These are phyloP conservation scores for Ganoderma leucocontextum DNA, from an alignment of 1,284 basidiomycete genomes.

Conservation along the genomic window DNA sequence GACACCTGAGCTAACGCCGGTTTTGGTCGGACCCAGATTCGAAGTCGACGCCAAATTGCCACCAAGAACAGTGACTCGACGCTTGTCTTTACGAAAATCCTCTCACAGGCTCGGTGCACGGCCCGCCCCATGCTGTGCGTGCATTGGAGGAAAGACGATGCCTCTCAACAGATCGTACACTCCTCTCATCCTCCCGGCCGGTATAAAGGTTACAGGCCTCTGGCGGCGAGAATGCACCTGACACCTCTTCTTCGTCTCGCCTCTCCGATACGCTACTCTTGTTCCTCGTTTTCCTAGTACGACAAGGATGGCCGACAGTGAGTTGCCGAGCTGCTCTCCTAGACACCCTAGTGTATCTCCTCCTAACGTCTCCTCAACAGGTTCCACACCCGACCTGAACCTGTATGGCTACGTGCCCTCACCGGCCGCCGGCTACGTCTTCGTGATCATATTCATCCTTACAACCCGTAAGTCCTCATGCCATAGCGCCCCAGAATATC, in stretches of 20 bases:
- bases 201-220: background rate
- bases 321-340: background rate
- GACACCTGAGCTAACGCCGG: background rate
- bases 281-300: background rate
- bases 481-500: no score
- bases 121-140: background rate
- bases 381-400: background rate
- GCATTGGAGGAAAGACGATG: background rate
- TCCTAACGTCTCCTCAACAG: background rate
- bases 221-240: background rate
- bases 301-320: conserved; percentile 1
- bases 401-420: conserved; percentile 36
- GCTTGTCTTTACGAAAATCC: background rate
- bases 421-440: conserved; percentile 30
- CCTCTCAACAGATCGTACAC: background rate
- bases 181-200: background rate
- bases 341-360: background rate
- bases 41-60: background rate
- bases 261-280: background rate
- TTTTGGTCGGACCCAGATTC: background rate
- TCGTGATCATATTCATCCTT: conserved; percentile 33
- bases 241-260: background rate
- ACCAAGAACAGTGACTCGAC: background rate
- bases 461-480: conserved; percentile 29
- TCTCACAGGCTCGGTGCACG: background rate